Conservation (phyloP, 2,329 filamentous ascomycete genomes). For the Nemania sp. region DNA sequence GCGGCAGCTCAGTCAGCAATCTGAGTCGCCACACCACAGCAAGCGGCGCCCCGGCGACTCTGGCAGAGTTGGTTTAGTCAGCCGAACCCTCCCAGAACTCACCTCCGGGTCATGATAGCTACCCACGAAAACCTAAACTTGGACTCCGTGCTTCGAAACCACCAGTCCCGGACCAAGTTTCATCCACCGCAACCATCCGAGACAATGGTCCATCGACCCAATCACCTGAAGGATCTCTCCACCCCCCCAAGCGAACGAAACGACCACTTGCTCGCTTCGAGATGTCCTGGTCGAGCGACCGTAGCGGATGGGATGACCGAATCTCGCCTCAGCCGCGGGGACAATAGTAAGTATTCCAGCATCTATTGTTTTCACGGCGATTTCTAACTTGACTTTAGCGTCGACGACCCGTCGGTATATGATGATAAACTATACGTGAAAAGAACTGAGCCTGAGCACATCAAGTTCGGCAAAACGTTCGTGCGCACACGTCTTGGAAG, state of each 20-base stretch:
- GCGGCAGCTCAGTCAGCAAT: conserved; percentile 16
- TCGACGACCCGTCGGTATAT: neutral
- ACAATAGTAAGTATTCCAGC: neutral
- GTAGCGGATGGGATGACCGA: conserved; percentile 16
- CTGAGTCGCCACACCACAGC: conserved; percentile 58
- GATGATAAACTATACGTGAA: neutral
- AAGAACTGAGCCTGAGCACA: neutral
- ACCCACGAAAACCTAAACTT: too few species aligned
- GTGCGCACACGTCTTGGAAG: neutral
- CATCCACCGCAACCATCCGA: too few species aligned
- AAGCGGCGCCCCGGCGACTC: conserved; percentile 37
- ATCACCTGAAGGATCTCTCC: neutral
- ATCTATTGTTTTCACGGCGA: neutral
- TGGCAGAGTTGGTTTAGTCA: conserved; percentile 6
- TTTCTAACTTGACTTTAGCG: neutral
- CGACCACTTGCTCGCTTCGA: neutral
- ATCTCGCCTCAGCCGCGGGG: conserved; percentile 5
- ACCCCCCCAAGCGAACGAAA: neutral
- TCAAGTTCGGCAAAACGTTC: neutral
- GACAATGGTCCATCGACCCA: neutral
- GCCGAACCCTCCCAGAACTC: too few species aligned
- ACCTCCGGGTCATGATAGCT: too few species aligned
- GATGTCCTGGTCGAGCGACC: neutral
- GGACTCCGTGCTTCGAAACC: too few species aligned
- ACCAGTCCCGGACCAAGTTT: too few species aligned